Conservation (phyloP, 1,284 basidiomycete species). For the Trametes polyzona region DNA sequence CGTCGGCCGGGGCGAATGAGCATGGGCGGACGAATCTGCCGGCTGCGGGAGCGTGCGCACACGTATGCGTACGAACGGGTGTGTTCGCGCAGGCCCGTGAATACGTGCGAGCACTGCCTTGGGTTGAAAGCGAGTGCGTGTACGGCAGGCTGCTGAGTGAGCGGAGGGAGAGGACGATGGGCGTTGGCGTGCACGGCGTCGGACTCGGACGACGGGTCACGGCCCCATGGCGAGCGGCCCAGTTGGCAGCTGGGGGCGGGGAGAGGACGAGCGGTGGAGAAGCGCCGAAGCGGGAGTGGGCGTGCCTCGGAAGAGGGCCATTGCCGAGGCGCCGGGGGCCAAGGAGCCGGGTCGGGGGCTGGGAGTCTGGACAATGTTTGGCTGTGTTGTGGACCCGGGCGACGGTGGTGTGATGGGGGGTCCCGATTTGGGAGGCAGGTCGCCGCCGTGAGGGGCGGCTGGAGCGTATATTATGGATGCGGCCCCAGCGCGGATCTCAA, state of each 20-base stretch:
- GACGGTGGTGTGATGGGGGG: constrained; percentile 1
- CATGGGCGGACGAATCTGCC: background rate
- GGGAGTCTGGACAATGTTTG: constrained; percentile 1
- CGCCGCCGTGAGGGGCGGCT: constrained; percentile 9
- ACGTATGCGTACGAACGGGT: too few relatives aligned
- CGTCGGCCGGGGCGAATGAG: background rate
- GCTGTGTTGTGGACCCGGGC: constrained; percentile 2
- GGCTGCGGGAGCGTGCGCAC: constrained; percentile 1
- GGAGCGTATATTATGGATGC: constrained; percentile 26
- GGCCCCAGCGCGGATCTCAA: constrained; percentile 21
- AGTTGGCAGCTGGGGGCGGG: too few relatives aligned
- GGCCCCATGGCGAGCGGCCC: too few relatives aligned
- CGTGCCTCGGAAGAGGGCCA: constrained; percentile 7
- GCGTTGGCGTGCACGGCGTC: too few relatives aligned
- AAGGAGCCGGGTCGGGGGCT: background rate
- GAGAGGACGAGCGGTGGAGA: too few relatives aligned
- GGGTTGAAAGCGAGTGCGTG: background rate
- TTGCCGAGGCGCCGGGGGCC: constrained; percentile 10
- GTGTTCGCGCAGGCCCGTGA: background rate
- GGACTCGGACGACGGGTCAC: too few relatives aligned
- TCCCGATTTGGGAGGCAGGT: constrained; percentile 2
- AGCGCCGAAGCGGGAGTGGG: background rate
- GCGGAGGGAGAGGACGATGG: background rate
- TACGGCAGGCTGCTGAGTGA: background rate
- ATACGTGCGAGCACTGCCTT: background rate